Conservation (phyloP, 352 stramenopile species). For the Phytophthora sojae region DNA sequence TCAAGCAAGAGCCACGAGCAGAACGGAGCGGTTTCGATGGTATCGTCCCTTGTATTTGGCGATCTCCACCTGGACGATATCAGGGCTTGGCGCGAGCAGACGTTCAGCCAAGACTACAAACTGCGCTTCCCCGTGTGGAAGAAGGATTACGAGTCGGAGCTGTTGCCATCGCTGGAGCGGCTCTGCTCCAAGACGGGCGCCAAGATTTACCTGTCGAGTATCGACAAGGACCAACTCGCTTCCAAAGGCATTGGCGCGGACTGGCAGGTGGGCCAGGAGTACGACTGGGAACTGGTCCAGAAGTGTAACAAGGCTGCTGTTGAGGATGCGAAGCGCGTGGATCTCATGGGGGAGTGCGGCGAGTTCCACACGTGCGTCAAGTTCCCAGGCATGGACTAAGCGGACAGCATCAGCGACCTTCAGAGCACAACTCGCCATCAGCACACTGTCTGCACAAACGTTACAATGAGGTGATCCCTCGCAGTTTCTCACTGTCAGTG, state of each 20-base stretch:
- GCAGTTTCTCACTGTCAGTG: neutral
- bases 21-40: neutral
- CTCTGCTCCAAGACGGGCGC: conserved; percentile 55
- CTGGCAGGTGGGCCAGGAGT: conserved; percentile 52
- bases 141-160: conserved; percentile 57
- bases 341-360: conserved; percentile 90
- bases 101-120: conserved; percentile 56
- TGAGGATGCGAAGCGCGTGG: conserved; percentile 23
- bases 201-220: conserved; percentile 64
- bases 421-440: neutral
- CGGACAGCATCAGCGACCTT: neutral
- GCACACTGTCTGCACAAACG: neutral
- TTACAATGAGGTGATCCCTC: neutral
- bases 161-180: conserved; percentile 70
- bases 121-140: conserved; percentile 87
- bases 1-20: conserved; percentile 20
- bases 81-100: conserved; percentile 76
- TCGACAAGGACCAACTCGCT: conserved; percentile 45
- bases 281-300: conserved; percentile 40
- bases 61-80: conserved; percentile 92
- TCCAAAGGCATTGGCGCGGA: conserved; percentile 15
- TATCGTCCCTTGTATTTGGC: conserved; percentile 80
- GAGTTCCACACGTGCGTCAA: conserved; percentile 92
- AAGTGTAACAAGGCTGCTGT: conserved; percentile 33
- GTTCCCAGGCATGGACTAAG: conserved; percentile 68